Base-by-base conservation (phyloP, 2,329 filamentous ascomycete species). In the Sphaerulina populicola region DNA sequence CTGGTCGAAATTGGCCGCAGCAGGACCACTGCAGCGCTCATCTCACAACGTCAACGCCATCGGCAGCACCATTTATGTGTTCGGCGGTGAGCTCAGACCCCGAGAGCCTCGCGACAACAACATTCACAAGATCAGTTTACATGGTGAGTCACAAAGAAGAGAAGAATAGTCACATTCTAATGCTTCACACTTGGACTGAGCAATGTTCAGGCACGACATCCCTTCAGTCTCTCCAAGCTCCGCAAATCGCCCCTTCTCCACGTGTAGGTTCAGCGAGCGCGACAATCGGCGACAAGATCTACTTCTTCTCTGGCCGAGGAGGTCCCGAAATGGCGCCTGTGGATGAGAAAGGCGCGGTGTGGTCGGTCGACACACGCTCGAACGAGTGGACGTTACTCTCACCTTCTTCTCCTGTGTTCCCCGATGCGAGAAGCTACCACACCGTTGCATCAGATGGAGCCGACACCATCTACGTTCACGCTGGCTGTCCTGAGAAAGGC, bases 271-370 rank as follows among this genome's bases (percentile, higher is more conserved):
- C 88, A 58, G 83, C 87, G 31, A 80, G 83, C 0, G 78, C 83
- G 10, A 76, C 81, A 1, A 78, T 93, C 52, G 77, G 82, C 52
- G 76, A 77, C 40, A 81, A 81, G 18, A 81, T 94, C 61, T 91
- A 91, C 69, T 57, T 94, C 38, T 94, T 90, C 68, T 88, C 87
- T 43, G 88, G 89, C 8, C 81, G 86, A 40, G 83, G 84, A 31
- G 85, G 85, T 0, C 69, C 75, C 2, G 80, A 80, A 27, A 83
- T 86, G 78, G 72, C 77, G 1, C 81, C 86, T 0, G 73, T 94
- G 9, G 80, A 90, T 47, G 88, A 94, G 62, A 67, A 73, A 9
- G 88, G 88, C 12, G 74, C 80, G 2, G 74, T 94, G 46, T 94
- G 88, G 88, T 74, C 81, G 29, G 90, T 86, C 62, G 79, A 88